Conservation (phyloP, 495 filamentous ascomycete species). For the Venustampulla echinocandica region DNA sequence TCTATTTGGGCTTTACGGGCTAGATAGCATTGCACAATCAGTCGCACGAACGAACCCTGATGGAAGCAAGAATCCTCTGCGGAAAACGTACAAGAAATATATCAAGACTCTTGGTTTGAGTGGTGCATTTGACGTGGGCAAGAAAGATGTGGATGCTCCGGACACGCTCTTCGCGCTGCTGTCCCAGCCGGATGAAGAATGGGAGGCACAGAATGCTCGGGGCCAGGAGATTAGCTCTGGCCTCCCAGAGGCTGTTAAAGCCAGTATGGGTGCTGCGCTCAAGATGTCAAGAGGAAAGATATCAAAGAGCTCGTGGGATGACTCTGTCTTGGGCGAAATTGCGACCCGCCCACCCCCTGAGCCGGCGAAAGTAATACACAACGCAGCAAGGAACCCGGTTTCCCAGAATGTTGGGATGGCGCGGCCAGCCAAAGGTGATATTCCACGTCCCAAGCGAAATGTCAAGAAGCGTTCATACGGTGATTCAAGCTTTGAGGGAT, state of each 20-base stretch:
- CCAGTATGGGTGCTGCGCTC: constrained; percentile 34
- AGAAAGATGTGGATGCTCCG: constrained; percentile 31
- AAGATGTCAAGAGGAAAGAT: constrained; percentile 41
- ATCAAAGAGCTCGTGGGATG: constrained; percentile 40
- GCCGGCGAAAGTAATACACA: constrained; percentile 13
- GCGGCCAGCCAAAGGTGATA: constrained; percentile 18
- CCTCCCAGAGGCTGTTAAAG: constrained; percentile 24
- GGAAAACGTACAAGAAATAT: constrained; percentile 52
- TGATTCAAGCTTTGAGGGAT: constrained; percentile 49
- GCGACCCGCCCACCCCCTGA: constrained; percentile 25
- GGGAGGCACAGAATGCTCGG: constrained; percentile 38
- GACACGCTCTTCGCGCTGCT: constrained; percentile 38
- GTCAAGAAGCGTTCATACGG: constrained; percentile 44
- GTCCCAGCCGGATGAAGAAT: constrained; percentile 45
- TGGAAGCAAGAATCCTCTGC: constrained; percentile 41
- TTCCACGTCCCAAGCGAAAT: constrained; percentile 32
- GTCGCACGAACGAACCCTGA: constrained; percentile 46
- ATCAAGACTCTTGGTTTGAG: constrained; percentile 45
- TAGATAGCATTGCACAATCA: constrained; percentile 39
- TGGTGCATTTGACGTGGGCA: constrained; percentile 44
- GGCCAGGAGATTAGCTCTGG: constrained; percentile 51
- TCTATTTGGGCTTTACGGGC: constrained; percentile 41
- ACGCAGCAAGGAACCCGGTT: constrained; percentile 15
- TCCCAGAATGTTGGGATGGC: constrained; percentile 6
- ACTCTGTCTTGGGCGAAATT: constrained; percentile 44